These are phyloP conservation scores for Albugo candida DNA, from an alignment of 352 stramenopile genomes.

Conservation along the genomic window DNA sequence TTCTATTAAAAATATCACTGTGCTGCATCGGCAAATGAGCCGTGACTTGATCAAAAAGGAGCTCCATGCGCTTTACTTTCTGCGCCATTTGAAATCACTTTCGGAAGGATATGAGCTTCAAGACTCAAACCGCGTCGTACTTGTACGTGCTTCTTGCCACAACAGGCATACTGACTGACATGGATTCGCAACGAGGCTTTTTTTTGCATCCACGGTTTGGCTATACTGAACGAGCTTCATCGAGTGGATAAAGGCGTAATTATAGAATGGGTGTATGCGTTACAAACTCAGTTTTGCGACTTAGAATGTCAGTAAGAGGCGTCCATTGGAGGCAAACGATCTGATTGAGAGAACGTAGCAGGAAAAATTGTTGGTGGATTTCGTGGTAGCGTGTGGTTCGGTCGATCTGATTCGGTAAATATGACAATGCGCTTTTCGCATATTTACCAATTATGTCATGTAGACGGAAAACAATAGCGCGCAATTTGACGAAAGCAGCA, in stretches of 20 bases:
- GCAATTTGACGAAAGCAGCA: constrained; percentile 66
- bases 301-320: not conserved
- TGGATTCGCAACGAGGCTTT: constrained; percentile 22
- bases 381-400: not conserved
- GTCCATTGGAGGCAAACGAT: not conserved
- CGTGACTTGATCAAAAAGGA: constrained; percentile 19
- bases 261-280: constrained; percentile 74
- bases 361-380: not conserved
- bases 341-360: not conserved
- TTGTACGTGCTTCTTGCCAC: constrained; percentile 15
- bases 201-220: constrained; percentile 72
- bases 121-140: constrained; percentile 60
- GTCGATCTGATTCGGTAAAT: not conserved
- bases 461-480: constrained; percentile 31
- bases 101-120: constrained; percentile 55
- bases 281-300: constrained; percentile 51
- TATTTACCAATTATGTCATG: not conserved
- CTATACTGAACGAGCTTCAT: constrained; percentile 55
- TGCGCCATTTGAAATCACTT: constrained; percentile 48
- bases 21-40: not conserved
- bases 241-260: constrained; percentile 43
- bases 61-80: constrained; percentile 64
- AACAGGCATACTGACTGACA: not conserved
- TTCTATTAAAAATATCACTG: not conserved
- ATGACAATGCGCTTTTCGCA: no score